Percentiles rank a stretch among this genome's conserved stretches.
Conservation (phyloP, 2,329 filamentous ascomycete species). For the Aureobasidium sp. region DNA sequence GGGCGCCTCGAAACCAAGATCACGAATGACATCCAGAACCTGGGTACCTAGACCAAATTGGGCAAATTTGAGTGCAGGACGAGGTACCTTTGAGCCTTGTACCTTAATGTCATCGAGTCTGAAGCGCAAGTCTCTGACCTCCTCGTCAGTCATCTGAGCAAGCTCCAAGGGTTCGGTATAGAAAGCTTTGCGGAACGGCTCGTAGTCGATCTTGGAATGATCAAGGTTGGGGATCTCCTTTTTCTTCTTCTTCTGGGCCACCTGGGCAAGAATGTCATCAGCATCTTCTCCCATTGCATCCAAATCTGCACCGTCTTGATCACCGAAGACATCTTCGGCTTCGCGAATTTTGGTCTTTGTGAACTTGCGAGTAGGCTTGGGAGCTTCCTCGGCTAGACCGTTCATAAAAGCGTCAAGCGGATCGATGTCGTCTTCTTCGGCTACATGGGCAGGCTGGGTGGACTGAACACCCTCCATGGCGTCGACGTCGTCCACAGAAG, state of each 20-base stretch:
- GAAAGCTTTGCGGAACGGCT: slow-evolving; percentile 86
- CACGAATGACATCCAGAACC: slow-evolving; percentile 75
- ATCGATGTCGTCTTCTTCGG: slow-evolving; percentile 67
- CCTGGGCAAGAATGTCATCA: slow-evolving; percentile 55
- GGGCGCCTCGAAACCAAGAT: slow-evolving; percentile 75
- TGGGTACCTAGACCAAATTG: slow-evolving; percentile 86
- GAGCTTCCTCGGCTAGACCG: slow-evolving; percentile 43
- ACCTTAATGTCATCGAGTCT: slow-evolving; percentile 96
- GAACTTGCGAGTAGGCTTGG: slow-evolving; percentile 33
- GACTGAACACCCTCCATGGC: slow-evolving; percentile 24
- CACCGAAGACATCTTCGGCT: slow-evolving; percentile 80
- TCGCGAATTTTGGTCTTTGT: slow-evolving; percentile 41
- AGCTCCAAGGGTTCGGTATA: slow-evolving; percentile 87
- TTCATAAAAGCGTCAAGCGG: slow-evolving; percentile 98
- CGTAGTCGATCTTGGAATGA: slow-evolving; percentile 77
- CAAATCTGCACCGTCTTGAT: slow-evolving; percentile 63
- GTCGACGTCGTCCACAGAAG: slow-evolving; percentile 25
- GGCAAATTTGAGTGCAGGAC: slow-evolving; percentile 92
- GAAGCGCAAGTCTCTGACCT: slow-evolving; percentile 70
- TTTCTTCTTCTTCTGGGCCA: slow-evolving; percentile 68
- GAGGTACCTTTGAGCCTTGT: slow-evolving; percentile 76
- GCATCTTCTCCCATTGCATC: slow-evolving; percentile 56
- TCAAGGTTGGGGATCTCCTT: slow-evolving; percentile 87
- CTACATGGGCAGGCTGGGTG: slow-evolving; percentile 17
- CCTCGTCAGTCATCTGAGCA: slow-evolving; percentile 72